Conservation (phyloP, 2,329 filamentous ascomycete species). For the Venturia oleaginea region DNA sequence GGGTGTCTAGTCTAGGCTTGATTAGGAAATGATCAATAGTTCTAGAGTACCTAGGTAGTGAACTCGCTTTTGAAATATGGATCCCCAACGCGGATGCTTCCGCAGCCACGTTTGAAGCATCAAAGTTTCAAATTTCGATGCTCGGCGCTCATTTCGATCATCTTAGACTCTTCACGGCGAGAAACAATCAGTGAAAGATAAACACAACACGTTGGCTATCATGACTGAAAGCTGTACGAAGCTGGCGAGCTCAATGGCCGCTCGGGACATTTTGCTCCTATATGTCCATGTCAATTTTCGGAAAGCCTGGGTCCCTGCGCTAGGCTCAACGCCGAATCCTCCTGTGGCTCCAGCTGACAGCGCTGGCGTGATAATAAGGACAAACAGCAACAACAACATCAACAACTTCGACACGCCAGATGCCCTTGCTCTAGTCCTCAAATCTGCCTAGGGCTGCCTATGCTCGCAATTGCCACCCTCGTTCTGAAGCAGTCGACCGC, state of each 20-base stretch:
- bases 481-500: not conserved
- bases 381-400: not conserved
- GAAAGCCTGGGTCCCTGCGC: too few relatives aligned
- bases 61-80: not conserved
- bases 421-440: not conserved
- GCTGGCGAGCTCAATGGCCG: too few relatives aligned
- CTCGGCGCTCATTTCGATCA: not conserved
- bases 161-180: not conserved
- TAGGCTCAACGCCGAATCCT: too few relatives aligned
- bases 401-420: not conserved
- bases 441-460: not conserved
- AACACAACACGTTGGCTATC: not conserved
- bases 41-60: too few relatives aligned
- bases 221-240: too few relatives aligned
- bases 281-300: too few relatives aligned
- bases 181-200: not conserved
- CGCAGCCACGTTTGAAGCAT: not conserved
- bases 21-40: too few relatives aligned
- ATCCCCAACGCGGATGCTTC: not conserved
- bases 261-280: too few relatives aligned
- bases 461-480: not conserved
- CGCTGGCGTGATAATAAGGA: not conserved
- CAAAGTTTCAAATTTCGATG: not conserved
- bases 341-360: not conserved
- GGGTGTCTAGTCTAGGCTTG: too few relatives aligned